Evolutionary conservation across 805 yeast species (phyloP), one percentile per base, ranked within the genome.

Genomic region (Candida tallmaniae): DNA sequence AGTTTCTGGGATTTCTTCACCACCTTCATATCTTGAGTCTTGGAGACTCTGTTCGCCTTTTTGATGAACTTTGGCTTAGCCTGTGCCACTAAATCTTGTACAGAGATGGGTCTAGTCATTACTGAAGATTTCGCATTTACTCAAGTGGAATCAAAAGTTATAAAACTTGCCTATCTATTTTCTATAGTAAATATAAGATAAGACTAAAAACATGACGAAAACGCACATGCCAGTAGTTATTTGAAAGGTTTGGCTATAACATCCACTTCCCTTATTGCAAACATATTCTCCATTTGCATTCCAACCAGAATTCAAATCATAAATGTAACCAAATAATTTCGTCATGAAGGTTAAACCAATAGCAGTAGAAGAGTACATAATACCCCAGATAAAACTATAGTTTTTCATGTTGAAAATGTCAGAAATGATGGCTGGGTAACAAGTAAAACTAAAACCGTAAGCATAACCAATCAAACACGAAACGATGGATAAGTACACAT

Each of bases 381-480:
- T 31, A 3, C 64, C 65, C 65, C 65, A 60, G 10, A 60, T 44
- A 24, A 57, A 51, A 32, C 61, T 54, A 34, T 54, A 59, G 31
- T 59, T 46, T 19, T 49, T 47, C 62, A 59, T 54, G 39, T 51
- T 49, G 43, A 60, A 58, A 13, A 56, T 41, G 35, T 60, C 65
- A 2, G 65, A 47, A 11, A 58, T 42, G 12, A 60, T 59, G 7
- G 58, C 62, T 2, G 65, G 65, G 34, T 52, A 60, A 34, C 60
- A 44, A 2, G 65, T 48, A 35, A 60, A 60, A 31, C 56, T 45
- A 32, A 59, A 59, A 3, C 65, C 65, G 41, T 60, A 59, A 7
- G 64, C 57, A 29, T 46, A 60, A 1, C 65, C 65, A 26, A 60
- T 54, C 17, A 53, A 29, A 34, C 49, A 42, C 3, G 65, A 57